Base-by-base conservation (phyloP, 495 filamentous ascomycete genomes). In the Thozetella sp. region DNA sequence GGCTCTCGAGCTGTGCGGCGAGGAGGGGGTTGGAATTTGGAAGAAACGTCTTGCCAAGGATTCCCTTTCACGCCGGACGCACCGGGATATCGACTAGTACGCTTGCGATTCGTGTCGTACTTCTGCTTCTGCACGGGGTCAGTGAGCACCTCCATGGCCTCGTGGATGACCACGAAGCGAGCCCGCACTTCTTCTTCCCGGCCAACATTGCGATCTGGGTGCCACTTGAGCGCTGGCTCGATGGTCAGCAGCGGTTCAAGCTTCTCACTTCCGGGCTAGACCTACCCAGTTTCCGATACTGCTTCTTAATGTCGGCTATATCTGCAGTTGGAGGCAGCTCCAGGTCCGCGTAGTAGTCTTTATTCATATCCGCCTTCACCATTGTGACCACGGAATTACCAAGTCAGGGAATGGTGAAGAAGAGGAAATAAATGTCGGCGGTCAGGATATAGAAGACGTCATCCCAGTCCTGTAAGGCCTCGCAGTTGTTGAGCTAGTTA, bases 141-240 rank as follows among this genome's bases (percentile, higher is more conserved):
- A 58, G 79, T 82, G 24, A 97, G 79, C 25, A 97, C 83, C 67
- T 97, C 93, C 61, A 95, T 86, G 22, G 93, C 93, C 1, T 88
- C 82, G 69, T 95, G 91, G 56, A 97, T 96, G 25, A 85, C 81
- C 67, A 95, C 88, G 65, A 97, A 97, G 67, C 89, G 90, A 20
- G 90, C 76, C 58, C 87, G 91, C 58, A 88, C 88, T 62, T 92
- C 91, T 22, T 80, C 66, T 73, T 97, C 93, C 61, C 82, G 82
- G 46, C 93, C 93, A 3, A 88, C 90, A 65, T 97, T 96, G 46
- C 93, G 87, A 70, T 97, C 93, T 6, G 93, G 93, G 67, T 97
- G 93, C 64, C 88, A 96, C 65, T 87, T 88, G 24, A 95, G 81
- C 30, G 93, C 93, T 94, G 62, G 55, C 23, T 4, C 24, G 22